Evolutionary conservation across 495 filamentous ascomycete genomes (phyloP).

Genomic region (Lasiosphaeria hispida): DNA sequence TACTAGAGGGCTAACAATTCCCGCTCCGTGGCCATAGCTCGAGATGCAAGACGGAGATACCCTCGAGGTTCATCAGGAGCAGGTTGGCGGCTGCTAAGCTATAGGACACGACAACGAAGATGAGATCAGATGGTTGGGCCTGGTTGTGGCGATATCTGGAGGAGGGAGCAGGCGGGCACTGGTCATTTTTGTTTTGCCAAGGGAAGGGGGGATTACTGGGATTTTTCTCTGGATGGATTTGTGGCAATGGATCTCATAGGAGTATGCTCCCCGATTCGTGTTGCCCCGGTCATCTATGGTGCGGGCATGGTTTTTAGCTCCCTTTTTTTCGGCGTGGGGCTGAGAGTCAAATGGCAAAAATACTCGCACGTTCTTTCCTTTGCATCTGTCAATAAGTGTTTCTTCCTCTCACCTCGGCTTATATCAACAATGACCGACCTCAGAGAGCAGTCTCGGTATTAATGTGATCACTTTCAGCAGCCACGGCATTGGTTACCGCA

Average conservation of each 20-base stretch:
- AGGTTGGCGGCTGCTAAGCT: constrained; percentile 69
- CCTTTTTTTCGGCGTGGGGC: neutral
- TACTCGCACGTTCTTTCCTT: neutral
- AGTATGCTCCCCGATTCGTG: no score
- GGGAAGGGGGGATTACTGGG: no score
- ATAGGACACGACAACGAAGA: no score
- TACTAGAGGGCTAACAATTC: constrained; percentile 10
- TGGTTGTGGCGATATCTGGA: neutral
- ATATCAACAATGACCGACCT: no score
- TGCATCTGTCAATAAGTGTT: neutral
- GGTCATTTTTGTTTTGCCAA: no score
- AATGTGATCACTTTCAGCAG: no score
- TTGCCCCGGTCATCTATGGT: no score
- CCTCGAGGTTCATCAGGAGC: constrained; percentile 97
- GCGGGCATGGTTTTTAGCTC: neutral
- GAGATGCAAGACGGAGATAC: constrained; percentile 98
- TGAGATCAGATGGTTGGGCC: neutral
- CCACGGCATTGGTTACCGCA: no score
- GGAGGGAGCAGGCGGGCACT: neutral
- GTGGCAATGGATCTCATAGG: no score
- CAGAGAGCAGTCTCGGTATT: no score
- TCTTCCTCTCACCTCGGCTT: no score
- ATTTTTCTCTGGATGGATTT: no score
- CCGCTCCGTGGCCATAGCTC: constrained; percentile 53
- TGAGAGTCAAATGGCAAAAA: neutral